A percentile compares a stretch with the other conserved stretches of the same genome.
These are phyloP conservation scores for Cytospora schulzeri DNA, from an alignment of 2,329 filamentous ascomycete species.

Conservation along the genomic window DNA sequence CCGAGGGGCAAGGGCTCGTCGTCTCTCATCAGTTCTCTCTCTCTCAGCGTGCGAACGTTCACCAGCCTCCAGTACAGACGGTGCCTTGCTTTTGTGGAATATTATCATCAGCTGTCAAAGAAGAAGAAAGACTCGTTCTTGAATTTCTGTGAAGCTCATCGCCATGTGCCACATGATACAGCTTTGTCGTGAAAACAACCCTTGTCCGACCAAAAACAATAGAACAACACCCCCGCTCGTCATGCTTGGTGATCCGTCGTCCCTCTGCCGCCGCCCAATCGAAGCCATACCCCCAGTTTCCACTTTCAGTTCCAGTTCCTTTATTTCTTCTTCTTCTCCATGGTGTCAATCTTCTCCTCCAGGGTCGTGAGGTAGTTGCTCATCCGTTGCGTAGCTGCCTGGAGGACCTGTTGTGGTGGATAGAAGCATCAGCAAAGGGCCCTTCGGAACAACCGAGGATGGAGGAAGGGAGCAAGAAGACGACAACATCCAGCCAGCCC, in stretches of 20 bases:
- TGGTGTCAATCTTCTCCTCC: constrained; percentile 74
- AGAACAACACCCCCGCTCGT: not conserved
- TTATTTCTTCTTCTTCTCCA: constrained; percentile 68
- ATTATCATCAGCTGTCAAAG: not conserved
- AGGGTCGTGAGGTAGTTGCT: constrained; percentile 80
- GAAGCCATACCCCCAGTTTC: too few species aligned
- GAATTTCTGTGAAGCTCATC: not conserved
- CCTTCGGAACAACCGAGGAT: not conserved
- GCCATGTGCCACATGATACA: constrained; percentile 6
- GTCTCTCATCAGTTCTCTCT: not conserved
- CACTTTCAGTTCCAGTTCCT: too few species aligned
- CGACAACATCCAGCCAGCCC: not conserved
- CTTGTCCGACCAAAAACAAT: not conserved
- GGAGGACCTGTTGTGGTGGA: constrained; percentile 69
- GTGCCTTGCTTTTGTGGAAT: not conserved
- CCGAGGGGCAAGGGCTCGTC: not conserved
- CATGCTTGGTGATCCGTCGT: constrained; percentile 5
- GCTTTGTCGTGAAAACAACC: not conserved
- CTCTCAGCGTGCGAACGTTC: not conserved
- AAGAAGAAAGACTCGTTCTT: not conserved
- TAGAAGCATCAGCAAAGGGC: not conserved
- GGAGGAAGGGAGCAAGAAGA: not conserved
- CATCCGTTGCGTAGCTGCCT: constrained; percentile 83
- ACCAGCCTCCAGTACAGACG: not conserved
- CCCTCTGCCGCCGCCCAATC: not conserved